Evolutionary conservation across 2,329 filamentous ascomycete genomes (phyloP).

Genomic region (Aureobasidium sp.): DNA sequence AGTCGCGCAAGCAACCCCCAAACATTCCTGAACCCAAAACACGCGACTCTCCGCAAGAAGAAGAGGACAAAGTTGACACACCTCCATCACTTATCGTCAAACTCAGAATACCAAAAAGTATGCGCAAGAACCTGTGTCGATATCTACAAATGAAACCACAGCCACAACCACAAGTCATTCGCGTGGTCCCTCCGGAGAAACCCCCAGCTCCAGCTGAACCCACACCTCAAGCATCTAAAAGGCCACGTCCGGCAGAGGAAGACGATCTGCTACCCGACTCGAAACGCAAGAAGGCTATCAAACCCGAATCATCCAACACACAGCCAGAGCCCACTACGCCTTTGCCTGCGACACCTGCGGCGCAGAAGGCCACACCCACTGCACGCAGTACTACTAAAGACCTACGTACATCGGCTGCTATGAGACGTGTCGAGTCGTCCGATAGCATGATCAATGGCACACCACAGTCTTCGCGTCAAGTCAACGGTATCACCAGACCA

Average conservation of each 20-base stretch:
- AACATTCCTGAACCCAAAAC: slow-evolving; percentile 1
- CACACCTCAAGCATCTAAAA: slow-evolving; percentile 13
- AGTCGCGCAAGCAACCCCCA: slow-evolving; percentile 2
- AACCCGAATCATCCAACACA: not conserved
- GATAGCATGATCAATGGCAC: slow-evolving; percentile 15
- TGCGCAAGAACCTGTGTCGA: slow-evolving; percentile 13
- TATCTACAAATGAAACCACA: slow-evolving; percentile 13
- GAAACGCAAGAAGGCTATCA: slow-evolving; percentile 23
- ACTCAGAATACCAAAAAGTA: slow-evolving; percentile 16
- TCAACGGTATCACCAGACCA: slow-evolving; percentile 17
- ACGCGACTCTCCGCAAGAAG: slow-evolving; percentile 12
- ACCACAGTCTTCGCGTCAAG: slow-evolving; percentile 9
- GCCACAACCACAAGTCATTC: slow-evolving; percentile 5
- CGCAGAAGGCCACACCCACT: slow-evolving; percentile 22
- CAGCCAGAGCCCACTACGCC: slow-evolving; percentile 1
- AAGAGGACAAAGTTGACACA: not conserved
- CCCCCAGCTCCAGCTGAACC: not conserved
- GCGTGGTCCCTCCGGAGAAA: slow-evolving; percentile 11
- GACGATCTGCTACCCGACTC: slow-evolving; percentile 19
- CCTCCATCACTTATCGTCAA: slow-evolving; percentile 9
- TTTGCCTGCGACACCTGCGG: not conserved
- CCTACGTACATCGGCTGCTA: slow-evolving; percentile 21
- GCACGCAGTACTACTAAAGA: slow-evolving; percentile 22
- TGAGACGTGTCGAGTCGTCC: slow-evolving; percentile 17
- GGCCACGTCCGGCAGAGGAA: slow-evolving; percentile 13